Evolutionary conservation across 1,139 yeast species (phyloP), one percentile per base, ranked within the genome.

Genomic region (Williopsis jadinii): DNA sequence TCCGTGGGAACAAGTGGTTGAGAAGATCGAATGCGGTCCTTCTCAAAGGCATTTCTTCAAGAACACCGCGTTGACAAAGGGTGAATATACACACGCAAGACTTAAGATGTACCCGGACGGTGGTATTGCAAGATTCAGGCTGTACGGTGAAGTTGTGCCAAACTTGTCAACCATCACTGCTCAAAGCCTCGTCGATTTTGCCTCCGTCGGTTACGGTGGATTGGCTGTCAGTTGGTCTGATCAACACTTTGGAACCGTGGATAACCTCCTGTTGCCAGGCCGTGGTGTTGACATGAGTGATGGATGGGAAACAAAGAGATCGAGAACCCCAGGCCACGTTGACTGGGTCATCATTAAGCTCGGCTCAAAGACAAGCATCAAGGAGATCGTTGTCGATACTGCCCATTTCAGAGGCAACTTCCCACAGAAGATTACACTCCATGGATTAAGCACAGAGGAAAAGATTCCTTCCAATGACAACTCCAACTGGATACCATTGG

Each of bases 291-390:
- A 90, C 62, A 90, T 92, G 97, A 80, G 95, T 37, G 97, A 92
- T 58, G 98, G 98, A 12, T 90, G 97, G 97, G 97, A 90, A 62
- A 90, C 97, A n/a, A 77, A 77, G 52, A 77, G 97, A 59, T 86
- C 96, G 1, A 75, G 97, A 61, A 72, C 67, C 14, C 75, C 80
- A 4, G 90, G 86, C 34, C 97, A 90, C 61, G 78, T 75, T 32
- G 97, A 90, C 67, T 90, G 97, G 96, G 95, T 78, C 3, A 73
- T 85, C 40, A 73, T 90, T 43, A 76, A 81, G 54, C 73, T 90
- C 43, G 97, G 96, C 15, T 76, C 82, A 28, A 64, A 68, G 26
- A 66, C 84, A 8, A 69, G 70, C 9, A 68, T 86, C 44, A 65
- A 71, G 30, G 70, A 76, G 46, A 66, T 88, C 35, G 72, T 84